Percentiles rank a stretch among this genome's conserved stretches.
These are phyloP conservation scores for Penicillium mononematosum DNA, from an alignment of 495 filamentous ascomycete species.

Conservation along the genomic window DNA sequence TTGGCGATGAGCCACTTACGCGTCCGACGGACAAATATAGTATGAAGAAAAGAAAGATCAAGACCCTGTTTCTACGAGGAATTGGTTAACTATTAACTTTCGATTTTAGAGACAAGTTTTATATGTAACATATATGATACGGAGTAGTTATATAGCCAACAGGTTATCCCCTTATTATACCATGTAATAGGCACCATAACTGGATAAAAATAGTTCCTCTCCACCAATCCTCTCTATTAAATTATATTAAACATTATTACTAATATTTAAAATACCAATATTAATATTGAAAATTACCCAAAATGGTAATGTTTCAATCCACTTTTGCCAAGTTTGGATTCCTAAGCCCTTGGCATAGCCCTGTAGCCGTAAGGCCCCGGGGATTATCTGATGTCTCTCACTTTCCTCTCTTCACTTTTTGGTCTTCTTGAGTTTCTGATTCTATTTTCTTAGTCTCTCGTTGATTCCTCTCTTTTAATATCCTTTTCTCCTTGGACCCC, in stretches of 20 bases:
- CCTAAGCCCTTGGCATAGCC: constrained; percentile 10
- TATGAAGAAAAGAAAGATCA: too few species aligned
- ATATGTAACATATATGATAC: too few species aligned
- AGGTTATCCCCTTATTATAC: not conserved
- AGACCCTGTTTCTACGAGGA: too few species aligned
- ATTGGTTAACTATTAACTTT: too few species aligned
- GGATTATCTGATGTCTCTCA: constrained; percentile 1
- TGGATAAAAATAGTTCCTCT: constrained; percentile 3
- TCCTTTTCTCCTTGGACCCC: not conserved
- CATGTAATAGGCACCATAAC: not conserved
- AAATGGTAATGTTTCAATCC: constrained; percentile 1
- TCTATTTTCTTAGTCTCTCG: not conserved
- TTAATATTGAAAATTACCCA: too few species aligned
- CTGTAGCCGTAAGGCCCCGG: not conserved
- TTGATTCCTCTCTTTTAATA: not conserved
- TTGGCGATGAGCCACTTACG: constrained; percentile 9
- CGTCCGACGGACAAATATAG: not conserved
- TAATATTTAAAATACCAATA: not conserved
- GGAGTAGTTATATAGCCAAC: too few species aligned
- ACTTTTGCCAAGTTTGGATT: constrained; percentile 13
- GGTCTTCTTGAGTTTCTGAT: too few species aligned
- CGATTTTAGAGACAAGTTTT: too few species aligned
- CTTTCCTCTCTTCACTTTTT: not conserved
- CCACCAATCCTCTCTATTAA: not conserved
- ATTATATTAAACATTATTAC: too few species aligned